Evolutionary conservation across 257 asterid genomes (phyloP).

Genomic region (Salvia rosmarinus): DNA sequence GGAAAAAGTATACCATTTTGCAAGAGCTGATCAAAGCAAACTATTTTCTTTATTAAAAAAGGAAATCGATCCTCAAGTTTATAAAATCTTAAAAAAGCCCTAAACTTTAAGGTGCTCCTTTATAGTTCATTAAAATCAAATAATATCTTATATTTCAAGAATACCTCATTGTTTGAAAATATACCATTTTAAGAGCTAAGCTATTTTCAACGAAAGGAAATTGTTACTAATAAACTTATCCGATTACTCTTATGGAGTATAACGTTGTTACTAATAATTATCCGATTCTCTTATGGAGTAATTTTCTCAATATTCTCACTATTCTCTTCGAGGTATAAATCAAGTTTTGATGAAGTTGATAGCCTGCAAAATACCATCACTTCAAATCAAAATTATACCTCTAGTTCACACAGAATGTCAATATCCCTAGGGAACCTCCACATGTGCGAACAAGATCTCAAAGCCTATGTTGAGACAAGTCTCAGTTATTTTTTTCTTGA

Average conservation of each 20-base stretch:
- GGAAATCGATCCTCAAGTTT: too few relatives aligned
- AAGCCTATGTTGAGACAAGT: neutral
- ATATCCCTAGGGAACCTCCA: neutral
- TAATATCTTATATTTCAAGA: neutral
- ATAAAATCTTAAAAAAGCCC: too few relatives aligned
- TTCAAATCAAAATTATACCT: neutral
- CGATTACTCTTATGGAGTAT: too few relatives aligned
- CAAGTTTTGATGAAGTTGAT: neutral
- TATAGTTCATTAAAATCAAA: too few relatives aligned
- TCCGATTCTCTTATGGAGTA: neutral
- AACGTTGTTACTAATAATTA: neutral
- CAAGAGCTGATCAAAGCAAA: too few relatives aligned
- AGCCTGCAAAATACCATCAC: neutral
- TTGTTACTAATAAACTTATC: too few relatives aligned
- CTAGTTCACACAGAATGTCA: neutral
- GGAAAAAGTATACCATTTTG: too few relatives aligned
- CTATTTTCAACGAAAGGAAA: neutral
- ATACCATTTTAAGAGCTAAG: neutral
- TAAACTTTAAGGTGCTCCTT: too few relatives aligned
- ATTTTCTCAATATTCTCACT: neutral
- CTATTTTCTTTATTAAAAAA: too few relatives aligned
- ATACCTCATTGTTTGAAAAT: neutral
- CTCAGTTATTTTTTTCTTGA: neutral
- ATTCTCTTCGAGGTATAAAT: neutral
- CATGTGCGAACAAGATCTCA: neutral